A percentile compares a stretch with the other conserved stretches of the same genome.
Conservation (phyloP, 148 eudicot species). For the Spergularia bocconei region DNA sequence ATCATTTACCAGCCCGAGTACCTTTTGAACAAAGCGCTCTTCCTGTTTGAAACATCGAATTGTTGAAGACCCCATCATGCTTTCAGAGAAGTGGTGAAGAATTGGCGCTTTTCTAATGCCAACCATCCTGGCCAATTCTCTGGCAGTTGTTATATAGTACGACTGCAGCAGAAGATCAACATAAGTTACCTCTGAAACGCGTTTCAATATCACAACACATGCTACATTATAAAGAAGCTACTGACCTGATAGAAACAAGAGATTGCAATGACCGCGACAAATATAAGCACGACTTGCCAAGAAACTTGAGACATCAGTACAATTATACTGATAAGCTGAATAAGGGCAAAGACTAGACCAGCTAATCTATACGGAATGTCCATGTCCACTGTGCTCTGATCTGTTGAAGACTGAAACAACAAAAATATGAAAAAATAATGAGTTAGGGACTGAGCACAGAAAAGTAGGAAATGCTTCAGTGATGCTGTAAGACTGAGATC, state of each 20-base stretch:
- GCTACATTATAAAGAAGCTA: neutral
- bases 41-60: slow-evolving; percentile 85
- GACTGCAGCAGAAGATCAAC: slow-evolving; percentile 45
- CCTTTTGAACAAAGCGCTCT: slow-evolving; percentile 49
- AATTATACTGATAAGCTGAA: slow-evolving; percentile 77
- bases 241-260: slow-evolving; percentile 82
- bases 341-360: slow-evolving; percentile 84
- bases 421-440: neutral
- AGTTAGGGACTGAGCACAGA: neutral
- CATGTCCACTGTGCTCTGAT: slow-evolving; percentile 84
- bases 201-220: neutral
- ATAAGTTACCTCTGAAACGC: neutral
- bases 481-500: neutral
- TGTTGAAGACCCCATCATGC: slow-evolving; percentile 61
- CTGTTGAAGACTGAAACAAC: slow-evolving; percentile 72
- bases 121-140: slow-evolving; percentile 89
- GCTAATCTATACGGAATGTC: slow-evolving; percentile 93
- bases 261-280: slow-evolving; percentile 58
- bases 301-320: slow-evolving; percentile 73
- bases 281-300: slow-evolving; percentile 72
- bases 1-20: slow-evolving; percentile 54
- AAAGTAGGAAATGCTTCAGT: neutral
- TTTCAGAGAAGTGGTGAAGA: slow-evolving; percentile 82
- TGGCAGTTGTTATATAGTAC: slow-evolving; percentile 73
- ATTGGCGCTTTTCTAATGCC: slow-evolving; percentile 76